These are phyloP conservation scores for Mycothermus thermophilus DNA, from an alignment of 495 filamentous ascomycete genomes.

Conservation along the genomic window DNA sequence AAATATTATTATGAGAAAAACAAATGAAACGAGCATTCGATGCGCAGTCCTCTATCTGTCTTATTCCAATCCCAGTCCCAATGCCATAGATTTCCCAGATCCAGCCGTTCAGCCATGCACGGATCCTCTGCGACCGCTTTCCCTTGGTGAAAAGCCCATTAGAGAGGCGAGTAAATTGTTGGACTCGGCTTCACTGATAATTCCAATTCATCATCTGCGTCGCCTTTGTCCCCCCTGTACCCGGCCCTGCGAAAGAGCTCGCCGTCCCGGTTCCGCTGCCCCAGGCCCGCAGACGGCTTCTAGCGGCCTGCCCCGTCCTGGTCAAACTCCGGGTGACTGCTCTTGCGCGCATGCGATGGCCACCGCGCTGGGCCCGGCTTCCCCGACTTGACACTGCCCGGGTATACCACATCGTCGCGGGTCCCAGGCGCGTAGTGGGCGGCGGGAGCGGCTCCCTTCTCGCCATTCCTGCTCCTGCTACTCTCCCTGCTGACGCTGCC, in stretches of 20 bases:
- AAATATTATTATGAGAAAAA: neutral
- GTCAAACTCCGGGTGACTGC: slow-evolving; percentile 18
- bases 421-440: neutral
- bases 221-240: too few relatives aligned
- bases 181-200: neutral
- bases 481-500: neutral
- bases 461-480: neutral
- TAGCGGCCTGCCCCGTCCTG: slow-evolving; percentile 9
- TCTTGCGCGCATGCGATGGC: slow-evolving; percentile 17
- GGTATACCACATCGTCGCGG: slow-evolving; percentile 12
- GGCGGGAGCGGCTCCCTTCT: neutral
- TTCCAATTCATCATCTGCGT: neutral
- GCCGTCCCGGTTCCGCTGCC: too few relatives aligned
- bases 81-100: neutral
- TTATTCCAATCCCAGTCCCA: neutral
- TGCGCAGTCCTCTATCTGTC: neutral
- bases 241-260: too few relatives aligned
- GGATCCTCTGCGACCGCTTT: too few relatives aligned
- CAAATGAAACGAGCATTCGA: neutral
- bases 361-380: slow-evolving; percentile 8
- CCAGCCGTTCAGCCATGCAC: too few relatives aligned
- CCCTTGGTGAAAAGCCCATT: neutral
- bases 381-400: slow-evolving; percentile 13
- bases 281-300: slow-evolving; percentile 3
- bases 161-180: slow-evolving; percentile 2